Percentiles rank a stretch among this genome's conserved stretches.
Evolutionary conservation across 1,284 basidiomycete species (phyloP).

Genomic region (Cystobasidium slooffiae): DNA sequence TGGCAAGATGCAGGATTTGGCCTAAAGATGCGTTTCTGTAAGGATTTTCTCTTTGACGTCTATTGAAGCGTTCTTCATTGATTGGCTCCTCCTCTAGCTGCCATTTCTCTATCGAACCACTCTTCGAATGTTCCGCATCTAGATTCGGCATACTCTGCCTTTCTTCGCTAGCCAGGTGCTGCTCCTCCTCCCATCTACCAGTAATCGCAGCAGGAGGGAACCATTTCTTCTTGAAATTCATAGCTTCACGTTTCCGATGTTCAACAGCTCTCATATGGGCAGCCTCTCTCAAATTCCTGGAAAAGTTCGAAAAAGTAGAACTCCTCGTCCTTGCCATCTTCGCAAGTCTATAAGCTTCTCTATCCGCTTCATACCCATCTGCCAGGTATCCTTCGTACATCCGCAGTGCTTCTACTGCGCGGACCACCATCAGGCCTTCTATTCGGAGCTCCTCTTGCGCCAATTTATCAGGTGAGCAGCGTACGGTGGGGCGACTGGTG

Average conservation of each 20-base stretch:
- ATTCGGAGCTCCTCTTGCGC: not conserved
- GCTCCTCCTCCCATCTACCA: not conserved
- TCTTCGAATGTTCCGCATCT: not conserved
- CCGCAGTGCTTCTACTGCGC: not conserved
- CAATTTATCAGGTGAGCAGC: not conserved
- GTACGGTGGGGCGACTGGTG: not conserved
- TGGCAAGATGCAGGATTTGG: constrained; percentile 10
- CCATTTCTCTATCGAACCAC: not conserved
- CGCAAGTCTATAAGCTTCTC: constrained; percentile 3
- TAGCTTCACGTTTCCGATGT: not conserved
- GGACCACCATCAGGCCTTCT: not conserved
- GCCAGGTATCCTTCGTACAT: constrained; percentile 7
- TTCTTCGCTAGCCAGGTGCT: not conserved
- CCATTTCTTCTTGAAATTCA: constrained; percentile 30
- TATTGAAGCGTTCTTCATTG: not conserved
- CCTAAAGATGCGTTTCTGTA: not conserved
- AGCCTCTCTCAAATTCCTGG: not conserved
- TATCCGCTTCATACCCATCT: not conserved
- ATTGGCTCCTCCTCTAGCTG: not conserved
- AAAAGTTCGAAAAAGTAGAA: not conserved
- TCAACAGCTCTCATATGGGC: not conserved
- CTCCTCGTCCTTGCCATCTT: not conserved
- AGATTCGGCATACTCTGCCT: no score
- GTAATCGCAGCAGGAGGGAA: not conserved
- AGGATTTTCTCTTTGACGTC: not conserved